Percentiles rank a stretch among this genome's conserved stretches.
phyloP scores from a whole-genome alignment of 768 basidiomycete genomes.

The Cubamyces lactineus region DNA sequence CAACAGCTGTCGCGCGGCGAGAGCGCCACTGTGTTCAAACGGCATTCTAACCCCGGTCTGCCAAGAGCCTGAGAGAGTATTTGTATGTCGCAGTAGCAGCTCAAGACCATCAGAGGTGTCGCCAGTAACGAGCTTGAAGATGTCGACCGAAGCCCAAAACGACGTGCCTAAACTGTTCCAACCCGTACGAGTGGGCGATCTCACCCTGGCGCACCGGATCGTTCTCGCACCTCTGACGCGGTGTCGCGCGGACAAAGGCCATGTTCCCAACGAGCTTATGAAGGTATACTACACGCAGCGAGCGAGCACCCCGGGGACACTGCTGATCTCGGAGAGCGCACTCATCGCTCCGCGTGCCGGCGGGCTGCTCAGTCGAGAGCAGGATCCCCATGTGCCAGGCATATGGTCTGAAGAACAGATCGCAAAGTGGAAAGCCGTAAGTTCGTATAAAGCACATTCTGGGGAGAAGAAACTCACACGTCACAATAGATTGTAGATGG shows the following conservation, averaged over 20 bases:
- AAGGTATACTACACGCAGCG: slow-evolving; percentile 44
- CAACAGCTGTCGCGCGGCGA: too few species aligned
- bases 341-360: slow-evolving; percentile 6
- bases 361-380: background rate
- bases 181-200: slow-evolving; percentile 36
- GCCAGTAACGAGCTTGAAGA: too few species aligned
- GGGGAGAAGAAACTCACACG: too few species aligned
- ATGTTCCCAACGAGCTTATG: slow-evolving; percentile 37
- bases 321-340: slow-evolving; percentile 50
- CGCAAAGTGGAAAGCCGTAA: slow-evolving; percentile 2
- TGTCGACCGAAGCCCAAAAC: background rate
- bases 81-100: too few species aligned
- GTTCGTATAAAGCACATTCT: background rate
- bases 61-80: too few species aligned
- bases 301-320: slow-evolving; percentile 41
- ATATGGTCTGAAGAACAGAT: slow-evolving; percentile 10
- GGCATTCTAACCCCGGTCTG: too few species aligned
- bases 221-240: slow-evolving; percentile 44
- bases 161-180: slow-evolving; percentile 32
- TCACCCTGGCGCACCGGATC: slow-evolving; percentile 40
- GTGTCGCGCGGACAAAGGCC: slow-evolving; percentile 29
- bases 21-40: too few species aligned
- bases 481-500: slow-evolving; percentile 49
- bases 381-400: background rate
- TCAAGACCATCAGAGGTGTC: too few species aligned